Percentiles rank a stretch among this genome's conserved stretches.
Evolutionary conservation across 139 green algal species (phyloP).

Genomic region (Tetraselmis striata): DNA sequence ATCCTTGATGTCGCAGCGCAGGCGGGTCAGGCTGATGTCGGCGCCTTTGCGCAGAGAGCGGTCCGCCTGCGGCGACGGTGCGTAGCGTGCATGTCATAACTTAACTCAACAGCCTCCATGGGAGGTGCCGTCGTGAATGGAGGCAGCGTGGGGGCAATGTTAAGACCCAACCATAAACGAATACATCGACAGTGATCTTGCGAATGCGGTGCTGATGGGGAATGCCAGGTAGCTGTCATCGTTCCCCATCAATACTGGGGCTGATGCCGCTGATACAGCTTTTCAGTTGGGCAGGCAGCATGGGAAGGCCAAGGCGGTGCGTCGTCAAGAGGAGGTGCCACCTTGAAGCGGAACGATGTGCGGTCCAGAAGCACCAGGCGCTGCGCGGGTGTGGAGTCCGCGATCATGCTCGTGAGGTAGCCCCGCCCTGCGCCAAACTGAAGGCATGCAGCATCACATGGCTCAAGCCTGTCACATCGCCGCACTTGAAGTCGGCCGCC

Average conservation of each 20-base stretch:
- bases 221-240: background rate
- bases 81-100: background rate
- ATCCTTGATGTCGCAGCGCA: slow-evolving; percentile 56
- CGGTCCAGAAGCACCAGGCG: slow-evolving; percentile 17
- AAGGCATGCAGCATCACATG: too few relatives aligned
- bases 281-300: too few relatives aligned
- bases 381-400: background rate
- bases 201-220: too few relatives aligned
- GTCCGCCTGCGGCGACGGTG: background rate
- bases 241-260: background rate
- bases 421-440: slow-evolving; percentile 68
- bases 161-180: background rate
- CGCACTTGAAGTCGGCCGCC: too few relatives aligned
- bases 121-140: too few relatives aligned
- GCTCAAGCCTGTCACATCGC: too few relatives aligned
- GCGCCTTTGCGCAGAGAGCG: slow-evolving; percentile 11
- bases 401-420: slow-evolving; percentile 53
- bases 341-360: slow-evolving; percentile 12
- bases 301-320: background rate
- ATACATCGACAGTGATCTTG: background rate
- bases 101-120: background rate
- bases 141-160: too few relatives aligned
- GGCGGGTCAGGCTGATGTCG: slow-evolving; percentile 31
- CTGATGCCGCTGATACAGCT: background rate
- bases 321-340: background rate